Base-by-base conservation (phyloP, 371 early-diverging fungal genomes). In the Mucor ambiguus region DNA sequence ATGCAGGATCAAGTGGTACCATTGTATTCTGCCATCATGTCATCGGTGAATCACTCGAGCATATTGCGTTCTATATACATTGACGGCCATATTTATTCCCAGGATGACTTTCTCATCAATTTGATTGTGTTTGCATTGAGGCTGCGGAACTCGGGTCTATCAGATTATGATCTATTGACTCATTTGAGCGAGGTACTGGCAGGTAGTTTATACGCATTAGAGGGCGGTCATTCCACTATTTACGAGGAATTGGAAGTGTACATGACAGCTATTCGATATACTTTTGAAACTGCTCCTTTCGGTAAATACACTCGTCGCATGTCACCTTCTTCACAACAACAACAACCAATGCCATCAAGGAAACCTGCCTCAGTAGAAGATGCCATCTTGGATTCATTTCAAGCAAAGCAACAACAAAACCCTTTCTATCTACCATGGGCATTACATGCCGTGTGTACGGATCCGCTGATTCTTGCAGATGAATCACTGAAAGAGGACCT, bases 1-100 rank as follows among this genome's bases (percentile, higher is more conserved):
- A 79, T 96, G 94, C 94, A 94, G 62, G 98, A 98, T 72, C 97
- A 98, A 75, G 97, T 96, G 0, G 97, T 97, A 1, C 98, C 98
- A 57, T 78, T 96, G n/a, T 95, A 97, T 77, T 98, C 98, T n/a
- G 93, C 95, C 0, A 86, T 93, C 30, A 84, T 96, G 83, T 88
- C 91, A n/a, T 92, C 92, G 11, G 84, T 93, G 30, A 78, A 87
- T 30, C 98, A 98, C 70, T 95, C 95, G 5, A 90, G 90, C 57
- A 87, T 98, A n/a, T 87, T 92, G 46, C 90, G 98, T 7, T 94
- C 95, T 2, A 83, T 97, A 6, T 96, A 94, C 61, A 92, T 97
- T 67, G 94, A 95, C 61, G 92, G 90, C 5, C 84, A 82, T 29
- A 89, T 93, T 60, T 90, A 87, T 41, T 85, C 89, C 29, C 74